Evolutionary conservation across 2,329 filamentous ascomycete genomes (phyloP).

Genomic region (Biscogniauxia sp.): DNA sequence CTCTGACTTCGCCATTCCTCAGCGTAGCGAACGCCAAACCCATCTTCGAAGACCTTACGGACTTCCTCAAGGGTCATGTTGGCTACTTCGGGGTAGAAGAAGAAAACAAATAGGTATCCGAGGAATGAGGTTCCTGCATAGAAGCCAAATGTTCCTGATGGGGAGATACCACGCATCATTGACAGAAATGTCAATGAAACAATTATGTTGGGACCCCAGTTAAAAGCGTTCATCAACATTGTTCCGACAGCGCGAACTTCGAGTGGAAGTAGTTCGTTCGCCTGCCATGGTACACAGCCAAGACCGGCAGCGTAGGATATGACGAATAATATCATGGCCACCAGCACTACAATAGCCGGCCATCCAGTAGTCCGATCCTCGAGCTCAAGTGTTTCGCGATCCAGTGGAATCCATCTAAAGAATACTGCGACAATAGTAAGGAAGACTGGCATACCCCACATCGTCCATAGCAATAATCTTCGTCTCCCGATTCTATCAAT

Average conservation of each 20-base stretch:
- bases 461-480: slow-evolving; percentile 37
- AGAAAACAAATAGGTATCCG: slow-evolving; percentile 43
- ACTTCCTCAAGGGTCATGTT: slow-evolving; percentile 50
- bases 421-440: slow-evolving; percentile 39
- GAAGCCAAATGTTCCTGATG: slow-evolving; percentile 46
- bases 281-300: slow-evolving; percentile 42
- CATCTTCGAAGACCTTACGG: slow-evolving; percentile 39
- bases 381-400: slow-evolving; percentile 34
- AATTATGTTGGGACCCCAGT: slow-evolving; percentile 44
- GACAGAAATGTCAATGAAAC: slow-evolving; percentile 45
- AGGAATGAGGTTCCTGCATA: slow-evolving; percentile 45
- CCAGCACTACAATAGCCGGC: slow-evolving; percentile 36
- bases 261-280: slow-evolving; percentile 42
- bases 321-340: slow-evolving; percentile 40
- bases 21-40: slow-evolving; percentile 40
- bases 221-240: slow-evolving; percentile 42
- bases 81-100: slow-evolving; percentile 48
- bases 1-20: slow-evolving; percentile 12
- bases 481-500: slow-evolving; percentile 43
- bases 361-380: slow-evolving; percentile 31
- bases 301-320: slow-evolving; percentile 42
- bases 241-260: slow-evolving; percentile 44
- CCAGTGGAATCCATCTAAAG: slow-evolving; percentile 44
- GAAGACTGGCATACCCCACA: slow-evolving; percentile 40
- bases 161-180: slow-evolving; percentile 44